Conservation (phyloP, 2,329 filamentous ascomycete species). For the Ceratocystis papillata region DNA sequence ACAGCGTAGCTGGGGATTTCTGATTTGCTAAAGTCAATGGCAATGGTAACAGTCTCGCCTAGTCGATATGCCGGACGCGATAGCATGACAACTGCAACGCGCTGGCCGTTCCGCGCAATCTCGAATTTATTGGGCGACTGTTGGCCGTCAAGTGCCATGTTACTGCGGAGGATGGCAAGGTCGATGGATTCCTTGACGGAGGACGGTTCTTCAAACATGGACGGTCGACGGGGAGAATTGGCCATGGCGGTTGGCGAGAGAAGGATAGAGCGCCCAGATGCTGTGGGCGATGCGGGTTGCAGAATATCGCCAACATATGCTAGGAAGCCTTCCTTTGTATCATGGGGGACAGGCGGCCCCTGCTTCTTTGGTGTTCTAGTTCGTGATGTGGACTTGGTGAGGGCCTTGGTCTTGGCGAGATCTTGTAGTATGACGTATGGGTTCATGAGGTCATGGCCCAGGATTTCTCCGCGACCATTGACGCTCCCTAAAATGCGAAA, state of each 20-base stretch:
- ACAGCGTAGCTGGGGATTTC: slow-evolving; percentile 78
- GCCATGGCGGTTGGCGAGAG: slow-evolving; percentile 58
- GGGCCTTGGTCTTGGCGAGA: slow-evolving; percentile 47
- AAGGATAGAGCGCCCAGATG: slow-evolving; percentile 44
- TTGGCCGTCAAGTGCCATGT: slow-evolving; percentile 53
- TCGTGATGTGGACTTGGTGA: slow-evolving; percentile 27
- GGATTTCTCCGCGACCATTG: slow-evolving; percentile 73
- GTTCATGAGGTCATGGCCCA: slow-evolving; percentile 88
- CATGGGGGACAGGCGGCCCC: slow-evolving; percentile 28
- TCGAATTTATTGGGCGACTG: slow-evolving; percentile 89
- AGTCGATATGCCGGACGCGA: slow-evolving; percentile 80
- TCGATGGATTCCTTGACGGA: slow-evolving; percentile 80
- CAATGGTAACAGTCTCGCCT: slow-evolving; percentile 74
- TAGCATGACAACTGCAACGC: slow-evolving; percentile 83
- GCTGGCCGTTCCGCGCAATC: slow-evolving; percentile 81
- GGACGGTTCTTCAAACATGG: slow-evolving; percentile 44
- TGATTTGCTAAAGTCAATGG: slow-evolving; percentile 69
- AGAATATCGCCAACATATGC: slow-evolving; percentile 67
- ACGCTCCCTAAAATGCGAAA: slow-evolving; percentile 91
- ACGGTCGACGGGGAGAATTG: slow-evolving; percentile 45
- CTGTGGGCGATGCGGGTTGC: slow-evolving; percentile 38
- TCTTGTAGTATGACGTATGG: slow-evolving; percentile 86
- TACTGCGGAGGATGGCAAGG: slow-evolving; percentile 76
- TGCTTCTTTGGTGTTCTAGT: slow-evolving; percentile 29
- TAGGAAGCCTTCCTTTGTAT: slow-evolving; percentile 52